A percentile compares a stretch with the other conserved stretches of the same genome.
phyloP scores from a whole-genome alignment of 768 basidiomycete genomes.

The Rhodotorula diobovata region DNA sequence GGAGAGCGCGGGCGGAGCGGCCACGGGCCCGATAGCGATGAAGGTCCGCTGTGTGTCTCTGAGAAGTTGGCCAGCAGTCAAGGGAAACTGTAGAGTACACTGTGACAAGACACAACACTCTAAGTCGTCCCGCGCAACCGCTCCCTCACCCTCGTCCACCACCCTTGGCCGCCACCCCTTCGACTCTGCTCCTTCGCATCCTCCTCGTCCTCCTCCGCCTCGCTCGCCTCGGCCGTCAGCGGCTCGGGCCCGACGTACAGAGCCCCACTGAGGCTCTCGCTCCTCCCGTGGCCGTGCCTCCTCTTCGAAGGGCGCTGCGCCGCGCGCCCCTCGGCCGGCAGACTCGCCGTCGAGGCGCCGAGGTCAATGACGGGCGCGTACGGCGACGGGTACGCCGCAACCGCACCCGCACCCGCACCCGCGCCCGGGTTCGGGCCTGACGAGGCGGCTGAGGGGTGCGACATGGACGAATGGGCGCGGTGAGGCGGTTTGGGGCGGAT shows the following conservation, averaged over 20 bases:
- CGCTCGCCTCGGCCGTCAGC: neutral
- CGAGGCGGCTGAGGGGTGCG: neutral
- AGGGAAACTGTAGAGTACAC: neutral
- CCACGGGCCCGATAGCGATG: too few relatives aligned
- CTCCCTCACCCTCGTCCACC: neutral
- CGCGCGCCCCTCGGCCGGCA: neutral
- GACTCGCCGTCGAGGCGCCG: neutral
- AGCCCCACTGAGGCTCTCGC: conserved; percentile 12
- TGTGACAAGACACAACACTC: too few relatives aligned
- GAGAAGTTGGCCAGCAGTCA: neutral
- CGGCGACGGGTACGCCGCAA: neutral
- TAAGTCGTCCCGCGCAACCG: neutral
- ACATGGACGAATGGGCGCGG: neutral
- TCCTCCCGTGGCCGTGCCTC: neutral
- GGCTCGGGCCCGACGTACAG: conserved; percentile 21
- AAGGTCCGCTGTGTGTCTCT: too few relatives aligned
- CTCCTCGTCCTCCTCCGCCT: neutral
- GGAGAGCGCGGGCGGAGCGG: too few relatives aligned
- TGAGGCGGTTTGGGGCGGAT: conserved; percentile 27
- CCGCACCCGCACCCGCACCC: too few relatives aligned
- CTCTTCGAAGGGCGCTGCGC: conserved; percentile 6
- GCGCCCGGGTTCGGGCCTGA: too few relatives aligned
- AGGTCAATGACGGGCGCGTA: neutral
- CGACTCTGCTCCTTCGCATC: neutral
- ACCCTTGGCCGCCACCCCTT: neutral